These are phyloP conservation scores for Pichia sporocuriosa DNA, from an alignment of 805 yeast species.

Conservation along the genomic window DNA sequence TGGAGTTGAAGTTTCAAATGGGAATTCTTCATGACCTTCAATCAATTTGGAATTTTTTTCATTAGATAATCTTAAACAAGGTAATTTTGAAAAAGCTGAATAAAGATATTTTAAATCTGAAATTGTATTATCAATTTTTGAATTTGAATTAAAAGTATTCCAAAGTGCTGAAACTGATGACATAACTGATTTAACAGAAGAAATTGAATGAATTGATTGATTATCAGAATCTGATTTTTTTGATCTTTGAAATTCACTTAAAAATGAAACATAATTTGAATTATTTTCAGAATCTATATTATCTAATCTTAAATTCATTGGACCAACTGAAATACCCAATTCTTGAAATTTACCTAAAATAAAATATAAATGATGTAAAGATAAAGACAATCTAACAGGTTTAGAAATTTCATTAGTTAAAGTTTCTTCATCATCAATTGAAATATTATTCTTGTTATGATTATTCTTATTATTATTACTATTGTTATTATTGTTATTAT, in stretches of 20 bases:
- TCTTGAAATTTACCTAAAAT: constrained; percentile 51
- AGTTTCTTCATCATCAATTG: constrained; percentile 12
- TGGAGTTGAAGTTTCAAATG: constrained; percentile 66
- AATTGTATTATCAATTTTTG: constrained; percentile 36
- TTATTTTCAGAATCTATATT: constrained; percentile 46
- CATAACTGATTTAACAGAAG: constrained; percentile 49
- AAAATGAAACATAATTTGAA: constrained; percentile 47
- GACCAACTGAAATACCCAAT: constrained; percentile 47
- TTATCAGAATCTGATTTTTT: constrained; percentile 30
- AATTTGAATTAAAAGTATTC: constrained; percentile 30
- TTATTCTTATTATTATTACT: too few relatives aligned
- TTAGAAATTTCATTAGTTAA: constrained; percentile 25
- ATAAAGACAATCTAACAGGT: constrained; percentile 50
- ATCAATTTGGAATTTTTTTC: constrained; percentile 52
- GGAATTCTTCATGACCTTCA: constrained; percentile 60
- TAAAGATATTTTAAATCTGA: constrained; percentile 48
- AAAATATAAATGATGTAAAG: constrained; percentile 58
- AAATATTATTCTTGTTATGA: neutral
- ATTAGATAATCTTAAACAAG: constrained; percentile 55
- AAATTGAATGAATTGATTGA: constrained; percentile 50
- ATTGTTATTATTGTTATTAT: neutral
- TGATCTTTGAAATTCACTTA: constrained; percentile 45
- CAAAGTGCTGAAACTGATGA: constrained; percentile 39
- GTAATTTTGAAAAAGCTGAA: constrained; percentile 58
- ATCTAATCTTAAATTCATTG: constrained; percentile 53